Evolutionary conservation across 1,284 basidiomycete species (phyloP).

Genomic region (Boletus smithii): DNA sequence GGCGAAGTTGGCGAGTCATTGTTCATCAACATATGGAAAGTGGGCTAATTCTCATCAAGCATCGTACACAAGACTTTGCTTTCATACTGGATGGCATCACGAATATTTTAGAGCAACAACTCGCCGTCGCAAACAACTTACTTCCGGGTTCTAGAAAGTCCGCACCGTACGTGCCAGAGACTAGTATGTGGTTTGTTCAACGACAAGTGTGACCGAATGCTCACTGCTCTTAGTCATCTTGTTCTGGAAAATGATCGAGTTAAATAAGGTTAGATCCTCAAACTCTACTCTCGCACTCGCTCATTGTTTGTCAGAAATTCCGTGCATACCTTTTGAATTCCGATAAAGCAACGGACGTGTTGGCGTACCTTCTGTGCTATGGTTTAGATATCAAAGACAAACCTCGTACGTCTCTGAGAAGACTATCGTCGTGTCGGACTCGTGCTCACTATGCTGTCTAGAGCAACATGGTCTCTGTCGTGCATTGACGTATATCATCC

Average conservation of each 20-base stretch:
- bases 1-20: constrained; percentile 69
- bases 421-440: constrained; percentile 4
- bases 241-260: constrained; percentile 87
- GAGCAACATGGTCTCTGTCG: constrained; percentile 91
- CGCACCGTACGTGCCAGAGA: constrained; percentile 78
- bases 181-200: constrained; percentile 48
- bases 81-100: constrained; percentile 77
- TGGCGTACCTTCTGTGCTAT: constrained; percentile 76
- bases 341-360: constrained; percentile 70
- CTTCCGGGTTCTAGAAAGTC: constrained; percentile 81
- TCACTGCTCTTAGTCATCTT: constrained; percentile 59
- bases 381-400: constrained; percentile 86
- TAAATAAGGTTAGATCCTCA: constrained; percentile 70
- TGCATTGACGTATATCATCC: constrained; percentile 87
- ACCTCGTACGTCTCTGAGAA: constrained; percentile 56
- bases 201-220: constrained; percentile 7
- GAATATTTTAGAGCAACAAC: constrained; percentile 70
- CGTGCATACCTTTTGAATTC: constrained; percentile 76
- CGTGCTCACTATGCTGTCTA: constrained; percentile 31
- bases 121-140: constrained; percentile 68
- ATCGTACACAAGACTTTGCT: constrained; percentile 82
- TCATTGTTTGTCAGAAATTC: constrained; percentile 67
- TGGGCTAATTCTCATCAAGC: constrained; percentile 44
- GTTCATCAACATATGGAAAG: constrained; percentile 6
- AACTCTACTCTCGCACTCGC: not conserved